These are phyloP conservation scores for Fonsecaea pugnacius DNA, from an alignment of 2,329 filamentous ascomycete genomes.

Conservation along the genomic window DNA sequence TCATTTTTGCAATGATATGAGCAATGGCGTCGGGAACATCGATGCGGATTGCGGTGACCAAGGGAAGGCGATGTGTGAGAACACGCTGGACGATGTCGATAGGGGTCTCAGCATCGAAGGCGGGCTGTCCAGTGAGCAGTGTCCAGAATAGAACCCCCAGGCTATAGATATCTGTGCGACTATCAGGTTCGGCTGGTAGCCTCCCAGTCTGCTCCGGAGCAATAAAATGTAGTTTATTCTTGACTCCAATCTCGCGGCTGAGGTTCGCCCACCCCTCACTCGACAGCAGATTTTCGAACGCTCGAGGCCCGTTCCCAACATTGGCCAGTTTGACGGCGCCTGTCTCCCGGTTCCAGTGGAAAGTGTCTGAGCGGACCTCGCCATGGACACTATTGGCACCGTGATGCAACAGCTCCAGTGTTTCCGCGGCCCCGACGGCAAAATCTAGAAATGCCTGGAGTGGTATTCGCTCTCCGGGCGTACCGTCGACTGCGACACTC, in stretches of 20 bases:
- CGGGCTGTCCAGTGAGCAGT: constrained; percentile 75
- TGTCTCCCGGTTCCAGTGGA: constrained; percentile 77
- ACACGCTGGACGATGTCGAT: constrained; percentile 92
- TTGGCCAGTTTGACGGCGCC: constrained; percentile 77
- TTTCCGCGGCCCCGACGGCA: constrained; percentile 83
- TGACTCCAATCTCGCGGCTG: constrained; percentile 81
- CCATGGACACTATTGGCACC: constrained; percentile 84
- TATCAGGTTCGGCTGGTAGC: constrained; percentile 89
- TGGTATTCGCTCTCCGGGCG: constrained; percentile 65
- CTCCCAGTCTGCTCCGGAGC: constrained; percentile 93
- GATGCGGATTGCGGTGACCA: constrained; percentile 74
- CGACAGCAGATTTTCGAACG: constrained; percentile 84
- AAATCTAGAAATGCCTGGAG: constrained; percentile 84
- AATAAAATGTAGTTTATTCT: constrained; percentile 88
- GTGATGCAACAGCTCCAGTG: constrained; percentile 88
- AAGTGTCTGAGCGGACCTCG: constrained; percentile 86
- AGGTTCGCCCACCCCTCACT: constrained; percentile 85
- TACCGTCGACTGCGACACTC: constrained; percentile 45
- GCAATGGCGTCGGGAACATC: constrained; percentile 85
- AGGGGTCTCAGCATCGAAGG: constrained; percentile 78
- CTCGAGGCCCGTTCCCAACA: constrained; percentile 82
- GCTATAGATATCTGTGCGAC: constrained; percentile 90
- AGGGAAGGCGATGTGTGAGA: constrained; percentile 75
- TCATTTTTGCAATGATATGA: constrained; percentile 87
- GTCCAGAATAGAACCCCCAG: constrained; percentile 89